Conservation (phyloP, 768 basidiomycete species). For the Heimioporus sp. region DNA sequence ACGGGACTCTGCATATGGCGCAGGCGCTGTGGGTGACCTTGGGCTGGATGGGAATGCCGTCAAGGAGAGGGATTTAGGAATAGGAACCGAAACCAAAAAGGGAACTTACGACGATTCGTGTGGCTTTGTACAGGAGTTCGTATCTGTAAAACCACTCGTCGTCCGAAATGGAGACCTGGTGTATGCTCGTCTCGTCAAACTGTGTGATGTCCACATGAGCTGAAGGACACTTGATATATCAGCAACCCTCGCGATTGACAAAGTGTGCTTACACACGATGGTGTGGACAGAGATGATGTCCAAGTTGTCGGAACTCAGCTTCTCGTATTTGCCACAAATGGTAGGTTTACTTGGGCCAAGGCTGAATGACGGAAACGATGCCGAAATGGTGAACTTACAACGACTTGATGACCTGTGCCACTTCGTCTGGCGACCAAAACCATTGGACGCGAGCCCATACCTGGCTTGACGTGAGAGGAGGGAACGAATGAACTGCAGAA, state of each 20-base stretch:
- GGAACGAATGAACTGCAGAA: neutral
- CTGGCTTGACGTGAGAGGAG: slow-evolving; percentile 22
- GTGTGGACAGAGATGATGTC: slow-evolving; percentile 47
- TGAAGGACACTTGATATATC: slow-evolving; percentile 11
- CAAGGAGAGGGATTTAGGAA: neutral
- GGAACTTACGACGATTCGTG: slow-evolving; percentile 35
- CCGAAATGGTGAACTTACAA: slow-evolving; percentile 39
- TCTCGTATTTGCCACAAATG: slow-evolving; percentile 46
- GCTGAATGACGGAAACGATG: neutral
- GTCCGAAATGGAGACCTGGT: slow-evolving; percentile 39
- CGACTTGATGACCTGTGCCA: slow-evolving; percentile 40
- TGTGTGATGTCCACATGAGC: slow-evolving; percentile 33
- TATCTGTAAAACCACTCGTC: slow-evolving; percentile 50
- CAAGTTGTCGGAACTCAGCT: slow-evolving; percentile 45
- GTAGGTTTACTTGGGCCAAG: slow-evolving; percentile 34
- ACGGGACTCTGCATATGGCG: slow-evolving; percentile 41
- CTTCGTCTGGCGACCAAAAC: slow-evolving; percentile 54
- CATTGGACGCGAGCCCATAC: slow-evolving; percentile 56
- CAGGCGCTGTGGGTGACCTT: slow-evolving; percentile 40
- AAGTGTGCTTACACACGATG: slow-evolving; percentile 36
- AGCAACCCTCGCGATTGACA: neutral
- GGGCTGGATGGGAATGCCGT: slow-evolving; percentile 33
- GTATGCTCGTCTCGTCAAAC: slow-evolving; percentile 38
- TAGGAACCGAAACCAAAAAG: neutral
- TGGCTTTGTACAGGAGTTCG: slow-evolving; percentile 34